Evolutionary conservation across 805 yeast genomes (phyloP).

Genomic region (Wickerhamiella spandovensis): DNA sequence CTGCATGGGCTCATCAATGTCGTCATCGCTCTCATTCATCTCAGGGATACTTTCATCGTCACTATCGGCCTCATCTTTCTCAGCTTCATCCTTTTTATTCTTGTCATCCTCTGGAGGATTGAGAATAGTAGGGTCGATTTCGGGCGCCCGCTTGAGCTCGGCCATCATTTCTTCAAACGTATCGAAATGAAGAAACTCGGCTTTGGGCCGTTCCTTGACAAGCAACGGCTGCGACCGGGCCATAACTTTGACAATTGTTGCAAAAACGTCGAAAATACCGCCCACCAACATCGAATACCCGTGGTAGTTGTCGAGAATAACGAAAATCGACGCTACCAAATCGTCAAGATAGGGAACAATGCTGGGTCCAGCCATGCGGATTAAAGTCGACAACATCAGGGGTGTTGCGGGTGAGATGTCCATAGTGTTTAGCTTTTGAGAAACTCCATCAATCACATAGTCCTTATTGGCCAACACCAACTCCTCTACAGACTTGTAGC

Average conservation of each 20-base stretch:
- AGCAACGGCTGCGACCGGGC: not conserved
- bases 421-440: constrained; percentile 54
- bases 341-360: constrained; percentile 58
- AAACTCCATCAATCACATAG: constrained; percentile 67
- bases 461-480: constrained; percentile 60
- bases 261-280: constrained; percentile 58
- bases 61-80: not conserved
- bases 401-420: constrained; percentile 62
- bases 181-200: constrained; percentile 3
- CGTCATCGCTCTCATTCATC: constrained; percentile 26
- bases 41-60: constrained; percentile 4
- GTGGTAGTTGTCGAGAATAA: constrained; percentile 70
- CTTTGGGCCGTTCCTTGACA: not conserved
- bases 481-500: constrained; percentile 36
- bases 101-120: constrained; percentile 17
- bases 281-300: constrained; percentile 62
- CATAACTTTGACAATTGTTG: constrained; percentile 11
- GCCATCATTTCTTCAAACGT: constrained; percentile 14
- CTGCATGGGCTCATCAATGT: constrained; percentile 24
- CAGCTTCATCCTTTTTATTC: constrained; percentile 20
- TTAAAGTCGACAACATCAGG: constrained; percentile 53
- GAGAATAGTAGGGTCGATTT: constrained; percentile 4
- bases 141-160: constrained; percentile 17
- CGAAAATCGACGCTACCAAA: constrained; percentile 59
- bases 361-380: constrained; percentile 55